phyloP scores from a whole-genome alignment of 768 basidiomycete species.

The Agrocybe praecox region DNA sequence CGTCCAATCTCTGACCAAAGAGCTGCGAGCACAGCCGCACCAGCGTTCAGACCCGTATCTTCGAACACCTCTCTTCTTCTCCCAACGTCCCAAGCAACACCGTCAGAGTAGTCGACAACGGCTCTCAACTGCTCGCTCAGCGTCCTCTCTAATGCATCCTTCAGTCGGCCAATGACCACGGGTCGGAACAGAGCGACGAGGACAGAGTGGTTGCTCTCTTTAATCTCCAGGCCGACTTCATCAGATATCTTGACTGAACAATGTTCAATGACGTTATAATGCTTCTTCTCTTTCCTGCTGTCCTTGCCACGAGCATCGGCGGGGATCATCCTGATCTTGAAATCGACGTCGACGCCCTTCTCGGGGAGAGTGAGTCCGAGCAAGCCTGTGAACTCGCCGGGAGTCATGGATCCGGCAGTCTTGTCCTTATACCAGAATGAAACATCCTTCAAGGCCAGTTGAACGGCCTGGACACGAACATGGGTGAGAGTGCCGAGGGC shows the following conservation, averaged over 20 bases:
- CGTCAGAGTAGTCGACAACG: constrained; percentile 54
- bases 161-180: constrained; percentile 55
- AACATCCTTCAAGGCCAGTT: constrained; percentile 62
- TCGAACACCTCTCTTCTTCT: constrained; percentile 63
- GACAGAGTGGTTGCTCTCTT: constrained; percentile 65
- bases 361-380: constrained; percentile 63
- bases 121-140: constrained; percentile 57
- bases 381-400: constrained; percentile 62
- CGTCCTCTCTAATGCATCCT: constrained; percentile 60
- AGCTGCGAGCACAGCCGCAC: constrained; percentile 54
- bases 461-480: constrained; percentile 64
- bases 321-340: constrained; percentile 67
- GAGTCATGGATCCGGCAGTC: constrained; percentile 47
- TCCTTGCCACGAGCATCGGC: constrained; percentile 40
- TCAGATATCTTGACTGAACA: constrained; percentile 42
- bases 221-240: constrained; percentile 54
- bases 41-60: constrained; percentile 58
- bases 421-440: constrained; percentile 80
- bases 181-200: constrained; percentile 66
- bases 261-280: constrained; percentile 61
- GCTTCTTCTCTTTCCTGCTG: constrained; percentile 42
- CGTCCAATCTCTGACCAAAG: constrained; percentile 73
- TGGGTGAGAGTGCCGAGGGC: constrained; percentile 67
- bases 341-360: constrained; percentile 68
- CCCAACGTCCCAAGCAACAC: constrained; percentile 59